Evolutionary conservation across 495 filamentous ascomycete species (phyloP), one percentile per base, ranked within the genome.

Genomic region (Extremus antarcticus): DNA sequence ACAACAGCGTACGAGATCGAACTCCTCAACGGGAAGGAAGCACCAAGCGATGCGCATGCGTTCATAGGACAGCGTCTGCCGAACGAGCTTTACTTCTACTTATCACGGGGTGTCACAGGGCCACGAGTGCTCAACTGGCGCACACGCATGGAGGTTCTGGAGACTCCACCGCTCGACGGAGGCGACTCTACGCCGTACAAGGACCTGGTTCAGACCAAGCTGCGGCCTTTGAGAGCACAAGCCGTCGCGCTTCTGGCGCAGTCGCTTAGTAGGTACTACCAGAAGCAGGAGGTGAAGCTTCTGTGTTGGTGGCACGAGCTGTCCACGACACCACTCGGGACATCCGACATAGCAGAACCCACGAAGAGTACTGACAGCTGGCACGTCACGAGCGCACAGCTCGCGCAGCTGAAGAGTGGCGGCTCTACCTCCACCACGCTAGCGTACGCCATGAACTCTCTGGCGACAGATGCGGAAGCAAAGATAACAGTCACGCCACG

Each of bases 1-100:
- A 82, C 83, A 29, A 76, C 78, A 21, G 81, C 84, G 48, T 92
- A 90, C 17, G 76, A 81, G 51, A 77, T 94, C 46, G 82, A 80
- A 50, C 83, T 85, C 2, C 74, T 88, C 63, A 80, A 88, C 55
- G 74, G 74, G 29, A 81, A 84, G 8, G 71, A 78, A 32, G 77
- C 85, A 1, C 90, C 92, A 17, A 75, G 73, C 20, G 91, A 97
- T 68, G 77, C 89, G 57, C 87, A 92, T 68, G 84, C 90, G 60
- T 86, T 96, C 65, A 84, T 94, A 59, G 89, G 90, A 20, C 81
- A 90, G 51, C 87, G 89, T 29, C 76, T 99, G 16, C 90, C 94
- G 1, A 82, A 90, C 51, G 94, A 99, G 70, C 73, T 99, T 4
- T 95, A 89, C 66, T 86, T 87, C 66, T 97, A 99, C 62, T 77